Base-by-base conservation (phyloP, 1,139 yeast genomes). In the Nadsonia starkeyi-henricii region DNA sequence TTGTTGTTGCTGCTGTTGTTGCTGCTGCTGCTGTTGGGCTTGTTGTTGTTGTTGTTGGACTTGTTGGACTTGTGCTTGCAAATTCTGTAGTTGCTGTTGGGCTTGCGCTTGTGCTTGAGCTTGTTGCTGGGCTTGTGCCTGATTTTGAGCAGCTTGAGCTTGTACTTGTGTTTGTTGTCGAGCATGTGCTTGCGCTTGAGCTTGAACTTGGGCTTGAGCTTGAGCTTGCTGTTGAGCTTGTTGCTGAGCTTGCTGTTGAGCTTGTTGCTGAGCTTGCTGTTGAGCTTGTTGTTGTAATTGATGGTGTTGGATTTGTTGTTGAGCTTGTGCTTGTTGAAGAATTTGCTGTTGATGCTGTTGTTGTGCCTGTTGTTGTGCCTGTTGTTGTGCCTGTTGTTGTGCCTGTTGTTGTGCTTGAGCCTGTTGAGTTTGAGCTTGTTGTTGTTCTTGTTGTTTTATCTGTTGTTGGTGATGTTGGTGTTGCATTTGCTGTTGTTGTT, bases 1-100 rank as follows among this genome's bases (percentile, higher is more conserved):
- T 33, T 48, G 56, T 36, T 48, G 60, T 44, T 56, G 63, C 19
- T 52, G 55, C 41, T 55, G 63, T 45, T 55, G 63, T 48, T 55
- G 62, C 42, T 59, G 64, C 19, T 43, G 54, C 52, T 50, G 56
- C 48, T 52, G 43, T 30, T 48, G 55, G 44, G 53, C 62, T 41
- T 48, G 53, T 44, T 52, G 53, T 33, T 57, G 61, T 8, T 60
- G 61, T 28, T 55, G 55, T 45, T 53, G 54, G 39, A 54, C 55
- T 13, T 51, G 52, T 37, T 48, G 60, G n/a, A 45, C 47, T 45
- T 45, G 52, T 19, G 45, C 48, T 21, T 50, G 52, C 12, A 49
- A 39, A 43, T 44, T 49, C 19, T 43, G 19, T 42, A 44, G 53
- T 41, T 41, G 43, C 44, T 50, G 45, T 20, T 50, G 53, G 26